A percentile compares a stretch with the other conserved stretches of the same genome.
Evolutionary conservation across 495 filamentous ascomycete species (phyloP).

Genomic region (Penicillium ochrochloron): DNA sequence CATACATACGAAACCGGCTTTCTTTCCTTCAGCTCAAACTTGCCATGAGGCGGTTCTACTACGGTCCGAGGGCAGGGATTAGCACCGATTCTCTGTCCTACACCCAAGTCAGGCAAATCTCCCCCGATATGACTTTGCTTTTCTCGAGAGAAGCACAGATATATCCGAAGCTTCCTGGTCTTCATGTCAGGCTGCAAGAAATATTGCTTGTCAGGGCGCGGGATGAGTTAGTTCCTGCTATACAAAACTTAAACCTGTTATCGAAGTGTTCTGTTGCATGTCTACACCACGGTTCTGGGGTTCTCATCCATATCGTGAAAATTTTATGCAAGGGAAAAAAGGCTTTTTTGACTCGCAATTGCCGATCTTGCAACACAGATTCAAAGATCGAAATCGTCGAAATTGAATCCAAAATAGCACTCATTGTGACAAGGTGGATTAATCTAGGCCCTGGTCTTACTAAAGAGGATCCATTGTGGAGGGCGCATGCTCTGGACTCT

Average conservation of each 20-base stretch:
- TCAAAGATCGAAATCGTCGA: conserved; percentile 3
- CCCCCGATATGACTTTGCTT: neutral
- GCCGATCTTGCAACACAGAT: conserved; percentile 12
- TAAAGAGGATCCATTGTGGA: conserved; percentile 10
- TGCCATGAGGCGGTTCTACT: conserved; percentile 17
- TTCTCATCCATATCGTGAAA: neutral
- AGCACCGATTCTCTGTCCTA: conserved; percentile 14
- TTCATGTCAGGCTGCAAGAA: conserved; percentile 8
- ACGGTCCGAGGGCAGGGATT: conserved; percentile 14
- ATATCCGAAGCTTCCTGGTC: conserved; percentile 8
- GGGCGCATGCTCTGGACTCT: neutral
- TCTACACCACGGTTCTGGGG: neutral
- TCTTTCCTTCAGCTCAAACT: conserved; percentile 17
- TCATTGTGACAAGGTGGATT: conserved; percentile 10
- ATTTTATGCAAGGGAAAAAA: neutral
- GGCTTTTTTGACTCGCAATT: conserved; percentile 1
- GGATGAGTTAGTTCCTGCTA: neutral
- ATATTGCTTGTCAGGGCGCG: conserved; percentile 5
- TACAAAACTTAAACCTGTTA: neutral
- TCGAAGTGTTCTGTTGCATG: neutral
- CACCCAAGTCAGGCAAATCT: conserved; percentile 9
- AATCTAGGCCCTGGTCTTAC: conserved; percentile 10
- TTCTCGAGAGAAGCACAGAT: conserved; percentile 12
- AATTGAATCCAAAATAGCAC: conserved; percentile 1
- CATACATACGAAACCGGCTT: neutral